Evolutionary conservation across 352 stramenopile species (phyloP), one percentile per base, ranked within the genome.

Genomic region (Blastocystis hominis): DNA sequence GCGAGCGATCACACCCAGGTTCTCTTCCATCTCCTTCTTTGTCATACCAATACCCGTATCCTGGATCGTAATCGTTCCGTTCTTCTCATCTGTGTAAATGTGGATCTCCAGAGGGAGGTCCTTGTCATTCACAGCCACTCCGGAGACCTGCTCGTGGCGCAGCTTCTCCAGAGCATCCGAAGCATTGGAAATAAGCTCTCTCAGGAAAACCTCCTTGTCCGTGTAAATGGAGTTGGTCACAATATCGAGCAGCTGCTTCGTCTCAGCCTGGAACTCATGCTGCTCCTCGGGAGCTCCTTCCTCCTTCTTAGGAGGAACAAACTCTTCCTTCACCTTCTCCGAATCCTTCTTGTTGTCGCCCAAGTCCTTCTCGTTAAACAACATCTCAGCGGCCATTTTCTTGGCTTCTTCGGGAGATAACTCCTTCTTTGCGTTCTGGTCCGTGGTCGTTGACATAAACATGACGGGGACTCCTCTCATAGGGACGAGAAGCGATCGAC

Each of bases 141-240:
- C 84, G 0, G 69, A 72, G 17, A 92, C 89, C 89, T 97, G 93
- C n/a, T 94, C 80, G 89, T 99, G 96, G 72, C 96, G 94, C 47
- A 98, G 91, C 91, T 99, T 99, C 91, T 99, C 97, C 20, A 98
- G 92, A 7, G 97, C 96, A 90, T 99, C 97, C 24, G 94, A 98
- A 0, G 96, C 94, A 90, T 99, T 99, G 36, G 94, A 98, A 77
- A 99, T 97, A 15, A 99, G 91, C 90, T 99, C 97, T 55, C 95
- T 89, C 38, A 99, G 91, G 90, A 99, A 99, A 0, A 99, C 95
- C 86, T 99, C 95, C 91, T 98, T 98, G 91, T 98, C 96, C 44
- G 96, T 99, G 92, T 99, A 99, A 78, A 99, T 95, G 20, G 96
- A 98, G 91, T 99, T 94, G 7, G 96, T 98, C 84, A 99, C 96